These are phyloP conservation scores for Colletotrichum zoysiae DNA, from an alignment of 2,329 filamentous ascomycete genomes.

Conservation along the genomic window DNA sequence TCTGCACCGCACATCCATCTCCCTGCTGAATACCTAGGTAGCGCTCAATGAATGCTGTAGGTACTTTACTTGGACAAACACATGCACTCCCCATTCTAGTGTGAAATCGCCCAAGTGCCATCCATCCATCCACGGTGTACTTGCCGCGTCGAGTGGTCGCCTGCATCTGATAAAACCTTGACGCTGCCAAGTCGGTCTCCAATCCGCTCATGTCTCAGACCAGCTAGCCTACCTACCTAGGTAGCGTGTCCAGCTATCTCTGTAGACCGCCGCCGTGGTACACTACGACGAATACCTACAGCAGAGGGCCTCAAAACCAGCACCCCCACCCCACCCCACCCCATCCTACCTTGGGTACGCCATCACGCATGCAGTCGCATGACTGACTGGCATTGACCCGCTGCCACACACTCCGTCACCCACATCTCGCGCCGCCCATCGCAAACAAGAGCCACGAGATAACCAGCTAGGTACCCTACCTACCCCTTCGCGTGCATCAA, in stretches of 20 bases:
- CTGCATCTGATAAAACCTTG: slow-evolving; percentile 21
- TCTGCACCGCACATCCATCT: not conserved
- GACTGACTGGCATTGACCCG: slow-evolving; percentile 29
- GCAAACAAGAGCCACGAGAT: not conserved
- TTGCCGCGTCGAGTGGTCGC: not conserved
- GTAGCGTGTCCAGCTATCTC: slow-evolving; percentile 15
- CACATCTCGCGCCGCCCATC: slow-evolving; percentile 18
- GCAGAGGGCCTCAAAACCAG: slow-evolving; percentile 32
- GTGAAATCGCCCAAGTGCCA: too few relatives aligned
- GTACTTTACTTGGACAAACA: too few relatives aligned
- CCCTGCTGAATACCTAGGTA: not conserved
- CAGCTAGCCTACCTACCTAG: too few relatives aligned
- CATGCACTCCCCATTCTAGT: too few relatives aligned
- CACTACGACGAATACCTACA: too few relatives aligned
- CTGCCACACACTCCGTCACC: slow-evolving; percentile 22
- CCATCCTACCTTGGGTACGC: slow-evolving; percentile 1
- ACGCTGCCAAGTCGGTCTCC: not conserved
- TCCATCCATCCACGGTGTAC: too few relatives aligned
- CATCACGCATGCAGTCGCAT: slow-evolving; percentile 39
- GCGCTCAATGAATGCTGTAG: too few relatives aligned
- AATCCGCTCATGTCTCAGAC: slow-evolving; percentile 3
- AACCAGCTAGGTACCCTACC: not conserved
- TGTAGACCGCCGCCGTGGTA: slow-evolving; percentile 29
- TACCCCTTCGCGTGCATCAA: slow-evolving; percentile 9
- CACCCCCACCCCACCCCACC: slow-evolving; percentile 12